Evolutionary conservation across 2,329 filamentous ascomycete genomes (phyloP).

Genomic region (Alternaria viburni): DNA sequence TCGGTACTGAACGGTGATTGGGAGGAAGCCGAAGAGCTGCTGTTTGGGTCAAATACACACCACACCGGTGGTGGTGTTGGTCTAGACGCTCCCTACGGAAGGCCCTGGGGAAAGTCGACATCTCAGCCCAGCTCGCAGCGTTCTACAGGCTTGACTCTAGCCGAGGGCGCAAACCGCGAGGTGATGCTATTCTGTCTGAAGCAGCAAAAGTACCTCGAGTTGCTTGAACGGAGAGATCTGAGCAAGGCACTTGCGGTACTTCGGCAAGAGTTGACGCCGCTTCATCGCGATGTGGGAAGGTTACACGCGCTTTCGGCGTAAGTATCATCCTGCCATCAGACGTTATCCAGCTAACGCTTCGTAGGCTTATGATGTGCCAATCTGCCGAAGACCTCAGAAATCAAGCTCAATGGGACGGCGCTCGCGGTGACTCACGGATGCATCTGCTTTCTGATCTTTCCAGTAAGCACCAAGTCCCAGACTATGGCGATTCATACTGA

Average conservation of each 20-base stretch:
- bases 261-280: conserved; percentile 82
- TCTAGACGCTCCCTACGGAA: conserved; percentile 41
- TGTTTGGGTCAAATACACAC: conserved; percentile 64
- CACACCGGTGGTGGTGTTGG: conserved; percentile 53
- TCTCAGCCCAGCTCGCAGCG: conserved; percentile 44
- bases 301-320: conserved; percentile 82
- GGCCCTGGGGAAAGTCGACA: conserved; percentile 41
- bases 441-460: conserved; percentile 81
- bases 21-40: conserved; percentile 80
- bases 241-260: conserved; percentile 80
- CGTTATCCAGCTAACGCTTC: conserved; percentile 23
- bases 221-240: conserved; percentile 79
- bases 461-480: conserved; percentile 60
- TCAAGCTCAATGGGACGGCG: conserved; percentile 86
- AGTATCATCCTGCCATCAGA: conserved; percentile 13
- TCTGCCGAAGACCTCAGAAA: conserved; percentile 75
- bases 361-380: conserved; percentile 85
- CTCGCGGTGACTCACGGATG: conserved; percentile 74
- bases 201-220: conserved; percentile 93
- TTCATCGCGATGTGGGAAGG: conserved; percentile 78
- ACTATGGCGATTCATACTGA: conserved; percentile 16
- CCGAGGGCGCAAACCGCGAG: conserved; percentile 74
- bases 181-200: conserved; percentile 87
- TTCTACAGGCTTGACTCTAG: conserved; percentile 69
- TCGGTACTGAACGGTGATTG: conserved; percentile 83